Evolutionary conservation across 768 basidiomycete genomes (phyloP).

Genomic region (Rhodotorula graminis): DNA sequence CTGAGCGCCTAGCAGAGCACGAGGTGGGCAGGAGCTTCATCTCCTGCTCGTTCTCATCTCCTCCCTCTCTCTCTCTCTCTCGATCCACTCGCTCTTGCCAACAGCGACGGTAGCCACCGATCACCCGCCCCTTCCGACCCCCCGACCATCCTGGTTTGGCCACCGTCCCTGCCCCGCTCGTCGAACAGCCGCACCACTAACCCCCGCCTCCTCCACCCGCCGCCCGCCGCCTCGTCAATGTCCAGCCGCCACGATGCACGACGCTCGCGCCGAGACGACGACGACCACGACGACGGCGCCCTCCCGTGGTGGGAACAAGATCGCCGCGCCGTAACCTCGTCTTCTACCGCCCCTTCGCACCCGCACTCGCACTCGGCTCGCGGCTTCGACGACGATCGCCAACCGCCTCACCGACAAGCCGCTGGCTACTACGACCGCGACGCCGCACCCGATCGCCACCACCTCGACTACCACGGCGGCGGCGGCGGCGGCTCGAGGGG

Average conservation of each 20-base stretch:
- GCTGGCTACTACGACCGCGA: background rate
- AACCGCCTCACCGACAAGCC: no score
- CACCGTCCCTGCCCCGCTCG: background rate
- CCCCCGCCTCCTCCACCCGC: background rate
- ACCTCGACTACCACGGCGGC: background rate
- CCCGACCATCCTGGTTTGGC: background rate
- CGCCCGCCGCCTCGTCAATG: background rate
- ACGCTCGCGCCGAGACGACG: background rate
- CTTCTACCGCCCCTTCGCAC: background rate
- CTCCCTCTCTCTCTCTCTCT: no score
- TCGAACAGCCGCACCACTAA: background rate
- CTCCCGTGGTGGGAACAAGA: conserved; percentile 35
- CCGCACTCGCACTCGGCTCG: background rate
- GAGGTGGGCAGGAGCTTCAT: no score
- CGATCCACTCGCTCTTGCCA: no score
- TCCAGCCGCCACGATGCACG: background rate
- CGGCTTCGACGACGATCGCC: background rate
- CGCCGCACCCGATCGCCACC: background rate
- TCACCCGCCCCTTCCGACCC: background rate
- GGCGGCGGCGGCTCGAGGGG: background rate
- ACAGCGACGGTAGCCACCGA: no score
- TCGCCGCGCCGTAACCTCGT: background rate
- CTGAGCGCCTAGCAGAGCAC: no score
- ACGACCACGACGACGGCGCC: conserved; percentile 7
- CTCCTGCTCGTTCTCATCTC: no score